Evolutionary conservation across 176 grass and related monocot genomes (phyloP), one percentile per base, ranked within the genome.

Genomic region (Oryza rufipogon): DNA sequence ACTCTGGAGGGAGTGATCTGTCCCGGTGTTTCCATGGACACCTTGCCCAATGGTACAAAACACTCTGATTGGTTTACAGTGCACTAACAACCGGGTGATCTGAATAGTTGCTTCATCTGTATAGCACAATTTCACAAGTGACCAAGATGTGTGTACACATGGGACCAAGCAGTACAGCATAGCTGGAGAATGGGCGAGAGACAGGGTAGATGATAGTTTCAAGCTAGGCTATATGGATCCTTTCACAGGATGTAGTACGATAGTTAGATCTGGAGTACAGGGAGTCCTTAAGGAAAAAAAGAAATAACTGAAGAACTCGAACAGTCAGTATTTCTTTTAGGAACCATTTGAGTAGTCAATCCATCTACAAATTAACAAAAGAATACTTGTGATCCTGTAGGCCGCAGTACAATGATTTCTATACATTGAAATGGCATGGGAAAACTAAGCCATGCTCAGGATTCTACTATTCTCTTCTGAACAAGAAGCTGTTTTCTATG

Each of bases 351-450:
- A 15, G 68, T 26, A 77, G 23, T 81, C 30, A 82, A 68, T 58
- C 22, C 56, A 17, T 83, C 75, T 76, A 80, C 75, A 84, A 56
- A 73, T 71, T 66, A 72, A 60, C 58, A 78, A 54, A 75, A 56
- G 69, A 83, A 76, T 20, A 76, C 17, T 23, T 51, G 58, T 51
- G 30, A 75, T 80, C 41, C 54, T 75, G 82, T 26, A 68, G 63
- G 45, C 22, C 56, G 39, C 64, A 90, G 26, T 80, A 76, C 58
- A 68, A 76, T 56, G 69, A 80, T 79, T 88, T 44, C 80, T 88
- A 51, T 83, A 83, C 83, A 80, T 11, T 38, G 74, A 25, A 84
- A 68, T 71, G 70, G 11, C 36, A 23, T 60, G 22, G 22, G 11
- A 66, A 83, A 70, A 34, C 74, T 81, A 38, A 80, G 60, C 42